Base-by-base conservation (phyloP, 345 rosid species). In the Lagerstroemia speciosa region DNA sequence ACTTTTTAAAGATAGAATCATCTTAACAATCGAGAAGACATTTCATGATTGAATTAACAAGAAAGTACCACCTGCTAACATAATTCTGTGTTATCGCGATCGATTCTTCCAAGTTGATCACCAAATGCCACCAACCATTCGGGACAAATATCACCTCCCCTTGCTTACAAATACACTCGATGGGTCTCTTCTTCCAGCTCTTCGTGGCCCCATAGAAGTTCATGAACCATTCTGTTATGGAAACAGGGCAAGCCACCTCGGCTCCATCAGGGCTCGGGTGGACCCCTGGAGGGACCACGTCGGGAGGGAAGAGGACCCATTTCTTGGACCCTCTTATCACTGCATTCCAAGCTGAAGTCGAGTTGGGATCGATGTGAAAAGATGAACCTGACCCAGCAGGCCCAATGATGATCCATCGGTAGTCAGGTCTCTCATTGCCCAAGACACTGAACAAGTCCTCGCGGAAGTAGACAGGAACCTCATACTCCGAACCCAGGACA, bases 101-200 rank as follows among this genome's bases (percentile, higher is more conserved):
- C 3, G 99, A 89, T 64, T 91, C 99, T 78, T 91, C 99, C 62
- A 94, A 72, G 84, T 94, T 94, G 76, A 94, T 89, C 68, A 91
- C 99, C 66, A 94, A 63, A 84, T 94, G 99, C 99, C 99, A 94
- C 99, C 99, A 94, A 71, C 99, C 99, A 71, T 81, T 85, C 61
- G 99, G 99, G 53, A 94, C 92, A 81, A 94, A 94, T 69, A 94
- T 84, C 55, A 91, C 93, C 76, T 91, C 99, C 72, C 99, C 97
- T 0, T 96, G 89, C 83, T 83, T 91, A 77, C 99, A 94, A 48
- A 94, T 72, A 71, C 99, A 94, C 73, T 94, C 99, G 33, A 86
- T 74, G 67, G 99, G 96, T 70, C 79, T 85, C 87, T 78, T 91
- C 68, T 80, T 72, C 96, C 87, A 91, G 33, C 48, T 73, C 78